A percentile compares a stretch with the other conserved stretches of the same genome.
Conservation (phyloP, 169 alveolate species). For the Cyclospora cayetanensis region DNA sequence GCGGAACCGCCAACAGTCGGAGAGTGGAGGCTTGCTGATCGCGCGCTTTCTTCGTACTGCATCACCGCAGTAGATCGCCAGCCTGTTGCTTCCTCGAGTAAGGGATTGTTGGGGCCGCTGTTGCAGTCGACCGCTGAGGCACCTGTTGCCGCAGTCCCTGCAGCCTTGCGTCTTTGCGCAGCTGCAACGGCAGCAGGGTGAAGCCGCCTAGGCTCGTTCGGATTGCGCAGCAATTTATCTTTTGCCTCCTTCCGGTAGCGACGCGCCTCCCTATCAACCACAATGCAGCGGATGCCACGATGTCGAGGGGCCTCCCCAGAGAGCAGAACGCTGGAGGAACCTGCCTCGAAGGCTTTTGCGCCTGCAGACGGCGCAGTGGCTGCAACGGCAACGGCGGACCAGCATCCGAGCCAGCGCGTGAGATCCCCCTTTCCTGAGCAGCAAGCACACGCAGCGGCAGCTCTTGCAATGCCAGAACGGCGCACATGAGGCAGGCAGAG, state of each 20-base stretch:
- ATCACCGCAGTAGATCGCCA: not conserved
- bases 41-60: not conserved
- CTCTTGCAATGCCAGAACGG: too few species aligned
- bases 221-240: constrained; percentile 61
- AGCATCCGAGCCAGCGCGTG: constrained; percentile 72
- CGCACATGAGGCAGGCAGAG: too few species aligned
- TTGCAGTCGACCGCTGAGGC: not conserved
- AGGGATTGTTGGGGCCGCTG: not conserved
- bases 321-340: not conserved
- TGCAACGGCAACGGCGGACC: constrained; percentile 58
- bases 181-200: constrained; percentile 53
- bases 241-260: constrained; percentile 65
- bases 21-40: not conserved
- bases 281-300: constrained; percentile 53
- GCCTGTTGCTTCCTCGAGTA: not conserved
- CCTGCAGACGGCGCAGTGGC: not conserved
- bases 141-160: not conserved
- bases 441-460: not conserved
- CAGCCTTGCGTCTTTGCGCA: constrained; percentile 13
- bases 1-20: constrained; percentile 13
- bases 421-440: constrained; percentile 67
- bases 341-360: not conserved
- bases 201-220: constrained; percentile 3
- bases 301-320: not conserved
- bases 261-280: constrained; percentile 70